Percentiles rank a stretch among this genome's conserved stretches.
These are phyloP conservation scores for Calonectria hongkongensis DNA, from an alignment of 2,329 filamentous ascomycete species.

Conservation along the genomic window DNA sequence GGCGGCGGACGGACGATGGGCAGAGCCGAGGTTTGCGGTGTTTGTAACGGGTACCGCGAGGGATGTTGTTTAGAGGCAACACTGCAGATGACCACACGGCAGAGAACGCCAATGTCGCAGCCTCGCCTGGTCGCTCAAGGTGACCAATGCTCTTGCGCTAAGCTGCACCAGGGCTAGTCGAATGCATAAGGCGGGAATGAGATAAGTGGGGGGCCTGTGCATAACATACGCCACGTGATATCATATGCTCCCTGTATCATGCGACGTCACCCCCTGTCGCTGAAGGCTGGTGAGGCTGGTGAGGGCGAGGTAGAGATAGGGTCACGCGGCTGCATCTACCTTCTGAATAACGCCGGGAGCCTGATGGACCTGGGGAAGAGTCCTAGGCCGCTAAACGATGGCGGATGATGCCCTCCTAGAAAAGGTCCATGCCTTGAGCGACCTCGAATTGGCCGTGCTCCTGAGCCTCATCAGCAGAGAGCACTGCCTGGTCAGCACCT, in stretches of 20 bases:
- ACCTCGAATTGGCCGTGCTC: conserved; percentile 90
- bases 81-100: conserved; percentile 49
- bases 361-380: conserved; percentile 55
- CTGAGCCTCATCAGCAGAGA: conserved; percentile 88
- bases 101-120: conserved; percentile 54
- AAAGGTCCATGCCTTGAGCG: conserved; percentile 86
- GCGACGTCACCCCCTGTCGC: conserved; percentile 45
- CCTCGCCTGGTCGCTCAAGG: conserved; percentile 54
- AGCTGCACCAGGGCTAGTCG: conserved; percentile 44
- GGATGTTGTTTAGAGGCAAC: conserved; percentile 51
- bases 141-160: conserved; percentile 49
- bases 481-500: conserved; percentile 91
- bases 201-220: conserved; percentile 44
- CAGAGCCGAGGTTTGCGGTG: conserved; percentile 20
- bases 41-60: conserved; percentile 29
- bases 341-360: conserved; percentile 29
- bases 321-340: conserved; percentile 26
- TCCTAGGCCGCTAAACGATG: conserved; percentile 66
- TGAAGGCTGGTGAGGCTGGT: background rate
- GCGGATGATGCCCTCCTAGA: conserved; percentile 77
- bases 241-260: conserved; percentile 52
- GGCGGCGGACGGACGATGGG: conserved; percentile 14
- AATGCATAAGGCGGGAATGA: conserved; percentile 53
- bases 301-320: conserved; percentile 22
- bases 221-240: conserved; percentile 56